Base-by-base conservation (phyloP, 768 basidiomycete species). In the Phallus indusiatus region DNA sequence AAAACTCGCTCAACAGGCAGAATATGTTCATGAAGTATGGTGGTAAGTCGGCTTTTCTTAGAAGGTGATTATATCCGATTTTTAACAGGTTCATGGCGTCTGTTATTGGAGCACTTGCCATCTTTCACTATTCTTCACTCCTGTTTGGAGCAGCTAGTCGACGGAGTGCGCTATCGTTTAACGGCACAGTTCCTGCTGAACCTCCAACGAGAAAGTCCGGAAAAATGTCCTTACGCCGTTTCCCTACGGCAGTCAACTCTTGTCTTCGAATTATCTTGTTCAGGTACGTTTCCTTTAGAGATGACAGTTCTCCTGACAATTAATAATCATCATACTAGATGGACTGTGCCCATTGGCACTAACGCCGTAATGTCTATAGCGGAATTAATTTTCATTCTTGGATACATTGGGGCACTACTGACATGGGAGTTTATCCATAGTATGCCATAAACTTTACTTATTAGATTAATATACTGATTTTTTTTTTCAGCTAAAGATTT, bases 261-360 rank as follows among this genome's bases (percentile, higher is more conserved):
- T 67, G 67, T 7, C 81, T 81, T 67, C 74, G 76, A 20, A 76
- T 81, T 20, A 58, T 77, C 18, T 74, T 75, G 7, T 83, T 82
- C 64, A 37, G 36, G 36, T 37, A 37, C 8, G 36, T 37, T 16
- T 37, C 8, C 9, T 37, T 37, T 37, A 37, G 16, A 8, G 16
- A 37, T 37, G n/a, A n/a, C n/a, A n/a, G 9, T 37, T 37, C 36
- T 37, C 36, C 36, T 37, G 16, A 8, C 16, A 8, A 37, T 37
- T 37, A 8, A 16, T 8, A 8, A 8, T 37, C 36, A 37, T 16
- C 36, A 8, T 8, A 8, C 16, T 37, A 77, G 82, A 14, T 72
- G 71, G 65, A 75, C 73, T 3, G 60, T 82, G 36, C 72, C 77
- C 16, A 69, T 81, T 20, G 80, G 79, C 14, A 67, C 72, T 4